Conservation (phyloP, 306 rosid species). For the Inga leiocalycina region DNA sequence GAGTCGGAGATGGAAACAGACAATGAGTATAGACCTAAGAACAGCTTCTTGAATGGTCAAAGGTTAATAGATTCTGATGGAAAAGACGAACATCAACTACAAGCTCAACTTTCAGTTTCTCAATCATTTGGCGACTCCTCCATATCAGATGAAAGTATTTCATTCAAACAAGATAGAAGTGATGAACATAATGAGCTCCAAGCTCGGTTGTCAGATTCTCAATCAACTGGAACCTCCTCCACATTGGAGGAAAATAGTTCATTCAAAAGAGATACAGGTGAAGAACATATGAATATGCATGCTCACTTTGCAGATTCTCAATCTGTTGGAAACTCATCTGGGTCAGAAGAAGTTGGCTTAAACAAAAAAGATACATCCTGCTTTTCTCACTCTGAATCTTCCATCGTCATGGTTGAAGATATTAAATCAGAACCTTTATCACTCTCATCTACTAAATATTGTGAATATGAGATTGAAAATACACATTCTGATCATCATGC, state of each 20-base stretch:
- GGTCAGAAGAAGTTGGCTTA: slow-evolving; percentile 56
- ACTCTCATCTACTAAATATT: slow-evolving; percentile 39
- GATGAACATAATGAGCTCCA: slow-evolving; percentile 35
- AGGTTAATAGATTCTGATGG: slow-evolving; percentile 46
- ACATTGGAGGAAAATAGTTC: slow-evolving; percentile 38
- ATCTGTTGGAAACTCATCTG: slow-evolving; percentile 64
- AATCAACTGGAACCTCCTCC: slow-evolving; percentile 39
- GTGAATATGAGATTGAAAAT: slow-evolving; percentile 43
- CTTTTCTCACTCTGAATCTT: slow-evolving; percentile 54
- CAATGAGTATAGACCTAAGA: slow-evolving; percentile 63
- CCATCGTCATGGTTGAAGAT: slow-evolving; percentile 52
- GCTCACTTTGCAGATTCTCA: slow-evolving; percentile 67
- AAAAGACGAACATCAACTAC: slow-evolving; percentile 46
- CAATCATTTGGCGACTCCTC: slow-evolving; percentile 71
- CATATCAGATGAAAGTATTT: slow-evolving; percentile 56
- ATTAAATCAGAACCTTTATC: slow-evolving; percentile 50
- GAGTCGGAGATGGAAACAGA: slow-evolving; percentile 90
- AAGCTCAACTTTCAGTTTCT: slow-evolving; percentile 53
- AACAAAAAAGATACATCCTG: slow-evolving; percentile 52
- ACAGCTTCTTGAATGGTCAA: slow-evolving; percentile 41
- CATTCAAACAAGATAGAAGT: slow-evolving; percentile 66
- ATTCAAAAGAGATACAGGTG: slow-evolving; percentile 38
- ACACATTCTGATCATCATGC: slow-evolving; percentile 36
- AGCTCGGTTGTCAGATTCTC: slow-evolving; percentile 47
- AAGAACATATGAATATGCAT: slow-evolving; percentile 46